These are phyloP conservation scores for Penstemon barbatus DNA, from an alignment of 257 asterid species.

Conservation along the genomic window DNA sequence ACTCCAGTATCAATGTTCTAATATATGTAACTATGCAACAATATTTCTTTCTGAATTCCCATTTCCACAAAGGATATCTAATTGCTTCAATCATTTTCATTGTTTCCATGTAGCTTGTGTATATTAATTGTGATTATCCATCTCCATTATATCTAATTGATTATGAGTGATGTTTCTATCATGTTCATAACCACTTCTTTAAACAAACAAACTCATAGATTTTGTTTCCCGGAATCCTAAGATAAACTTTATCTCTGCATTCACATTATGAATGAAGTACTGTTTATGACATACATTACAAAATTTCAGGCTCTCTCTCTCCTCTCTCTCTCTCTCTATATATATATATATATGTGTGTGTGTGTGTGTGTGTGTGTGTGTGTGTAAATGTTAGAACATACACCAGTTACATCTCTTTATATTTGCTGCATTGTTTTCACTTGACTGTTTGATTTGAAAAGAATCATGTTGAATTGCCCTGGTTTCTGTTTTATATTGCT, in stretches of 20 bases:
- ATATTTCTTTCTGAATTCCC: neutral
- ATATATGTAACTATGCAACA: neutral
- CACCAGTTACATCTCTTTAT: too few species aligned
- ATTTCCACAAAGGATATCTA: neutral
- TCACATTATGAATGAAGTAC: neutral
- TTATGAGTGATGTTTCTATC: too few species aligned
- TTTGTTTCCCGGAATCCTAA: neutral
- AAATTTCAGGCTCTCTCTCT: neutral
- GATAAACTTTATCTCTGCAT: neutral
- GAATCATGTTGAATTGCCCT: neutral
- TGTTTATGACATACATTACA: neutral
- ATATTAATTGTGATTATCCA: neutral
- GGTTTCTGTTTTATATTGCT: neutral
- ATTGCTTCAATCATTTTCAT: constrained; percentile 5
- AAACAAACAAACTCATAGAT: too few species aligned
- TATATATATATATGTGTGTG: too few species aligned
- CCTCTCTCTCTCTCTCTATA: too few species aligned
- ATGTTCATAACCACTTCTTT: too few species aligned
- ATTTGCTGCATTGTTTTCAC: too few species aligned
- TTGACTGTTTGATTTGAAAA: neutral
- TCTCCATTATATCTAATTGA: neutral
- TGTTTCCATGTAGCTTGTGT: neutral
- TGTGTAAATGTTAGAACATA: neutral
- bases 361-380: too few species aligned
- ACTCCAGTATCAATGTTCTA: neutral